Base-by-base conservation (phyloP, 177 flowering plant species). In the Vitis hybrid region DNA sequence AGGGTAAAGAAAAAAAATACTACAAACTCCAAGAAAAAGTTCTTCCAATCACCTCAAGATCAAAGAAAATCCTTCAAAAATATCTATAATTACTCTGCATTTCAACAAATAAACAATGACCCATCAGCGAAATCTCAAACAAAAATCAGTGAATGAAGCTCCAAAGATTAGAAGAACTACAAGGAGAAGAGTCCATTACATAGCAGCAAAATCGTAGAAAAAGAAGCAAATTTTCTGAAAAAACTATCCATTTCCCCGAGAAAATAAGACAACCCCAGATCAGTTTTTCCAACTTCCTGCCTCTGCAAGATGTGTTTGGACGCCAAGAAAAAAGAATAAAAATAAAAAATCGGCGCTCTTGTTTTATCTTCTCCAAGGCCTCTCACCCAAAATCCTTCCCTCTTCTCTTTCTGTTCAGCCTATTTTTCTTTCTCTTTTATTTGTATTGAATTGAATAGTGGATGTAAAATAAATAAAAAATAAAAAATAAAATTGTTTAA, bases 21-120 rank as follows among this genome's bases (percentile, higher is more conserved):
- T 14, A n/a, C 21, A 48, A 16, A 19, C 48, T 24, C 60, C 60
- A 56, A 13, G 27, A 48, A 19, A 49, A 18, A 24, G 16, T 32
- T 19, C 30, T 32, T 57, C 21, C 19, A 16, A 51, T 60, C 51
- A 66, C 75, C 70, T 72, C 66, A 72, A 72, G 70, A 71, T 40
- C 13, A 64, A 56, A 11, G 6, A n/a, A 66, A 58, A 30, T 68
- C 48, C 56, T 35, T 35, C 40, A 35, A 35, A 35, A 35, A 35
- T 35, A 21, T 16, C 70, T 8, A 59, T 32, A 50, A 71, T 65
- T 32, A 70, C 48, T 58, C 66, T 70, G 72, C 72, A 62, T 61
- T 70, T 62, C 3, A 67, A 65, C 11, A 65, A 2, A 48, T 27
- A 52, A 21, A 10, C 35, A 49, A 35, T 35, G 40, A 35, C 40